Evolutionary conservation across 164 flowering plant species (phyloP), one percentile per base, ranked within the genome.

Genomic region (Taxillus chinensis): DNA sequence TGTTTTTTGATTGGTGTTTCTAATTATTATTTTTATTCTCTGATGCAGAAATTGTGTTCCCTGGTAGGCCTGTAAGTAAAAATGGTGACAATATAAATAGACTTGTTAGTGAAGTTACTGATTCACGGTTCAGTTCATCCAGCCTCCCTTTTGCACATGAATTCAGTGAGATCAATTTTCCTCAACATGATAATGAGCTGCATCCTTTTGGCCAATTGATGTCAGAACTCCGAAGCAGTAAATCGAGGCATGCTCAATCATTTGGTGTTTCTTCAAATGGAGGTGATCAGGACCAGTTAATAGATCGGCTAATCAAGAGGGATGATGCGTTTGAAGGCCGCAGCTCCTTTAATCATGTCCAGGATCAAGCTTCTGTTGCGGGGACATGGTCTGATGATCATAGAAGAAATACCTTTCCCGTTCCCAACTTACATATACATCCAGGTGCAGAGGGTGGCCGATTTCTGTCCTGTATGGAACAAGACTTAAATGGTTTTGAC

Each of bases 131-230:
- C 40, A 74, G 58, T 70, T 11, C 68, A 46, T 37, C 62, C 7
- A 64, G 63, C 59, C 74, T 71, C 17, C 74, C 73, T 63, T 68
- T 43, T 58, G 59, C 68, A 55, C 75, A 64, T 75, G 78, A 81
- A 63, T 48, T 63, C 10, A 58, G 56, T 14, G 82, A 75, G 39
- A 15, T 64, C 55, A 43, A 62, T 27, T 17, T 72, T 55, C 78
- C 72, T 6, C 69, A 60, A 67, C 78, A 71, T 62, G 84, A 78
- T 49, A 75, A 67, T 64, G 79, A 74, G 69, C 52, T 87, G 76
- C 90, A 87, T 64, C 98, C 92, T 50, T 79, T 87, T 78, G 92
- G 92, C 39, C 73, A 89, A 66, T 64, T 78, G 42, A 78, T 86
- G 91, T 87, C 98, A 71, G 98, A 91, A 77, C 82, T 86, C 59